Evolutionary conservation across 169 alveolate genomes (phyloP).

Genomic region (Cryptosporidium ryanae): DNA sequence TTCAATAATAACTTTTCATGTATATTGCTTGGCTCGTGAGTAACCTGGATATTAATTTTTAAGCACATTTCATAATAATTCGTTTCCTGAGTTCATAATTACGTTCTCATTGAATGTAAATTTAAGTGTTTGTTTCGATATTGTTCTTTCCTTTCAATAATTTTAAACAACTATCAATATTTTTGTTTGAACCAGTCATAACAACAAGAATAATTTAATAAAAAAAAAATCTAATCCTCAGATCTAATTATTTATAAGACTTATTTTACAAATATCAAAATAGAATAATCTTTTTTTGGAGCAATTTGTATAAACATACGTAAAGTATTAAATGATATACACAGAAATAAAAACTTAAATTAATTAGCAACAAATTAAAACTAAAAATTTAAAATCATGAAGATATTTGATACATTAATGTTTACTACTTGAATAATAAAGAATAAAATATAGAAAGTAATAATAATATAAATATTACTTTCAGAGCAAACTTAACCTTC

Average conservation of each 20-base stretch:
- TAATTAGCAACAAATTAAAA: too few relatives aligned
- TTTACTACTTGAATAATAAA: too few relatives aligned
- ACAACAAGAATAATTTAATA: too few relatives aligned
- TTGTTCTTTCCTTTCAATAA: slow-evolving; percentile 5
- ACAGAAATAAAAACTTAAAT: too few relatives aligned
- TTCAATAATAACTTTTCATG: slow-evolving; percentile 91
- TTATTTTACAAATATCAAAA: too few relatives aligned
- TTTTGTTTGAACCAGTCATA: slow-evolving; percentile 3
- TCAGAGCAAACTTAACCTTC: neutral
- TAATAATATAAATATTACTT: neutral
- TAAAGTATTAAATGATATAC: too few relatives aligned
- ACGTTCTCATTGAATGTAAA: slow-evolving; percentile 83
- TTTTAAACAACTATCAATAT: neutral
- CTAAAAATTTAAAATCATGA: too few relatives aligned
- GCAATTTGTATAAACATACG: too few relatives aligned
- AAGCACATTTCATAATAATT: slow-evolving; percentile 91
- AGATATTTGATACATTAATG: too few relatives aligned
- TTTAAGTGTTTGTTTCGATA: slow-evolving; percentile 26
- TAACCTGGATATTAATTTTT: slow-evolving; percentile 96
- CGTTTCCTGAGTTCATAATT: slow-evolving; percentile 88
- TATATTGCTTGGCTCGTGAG: slow-evolving; percentile 95
- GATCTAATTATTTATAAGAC: too few relatives aligned
- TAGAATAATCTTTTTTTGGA: too few relatives aligned
- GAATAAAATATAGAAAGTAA: neutral
- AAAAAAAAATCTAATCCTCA: too few relatives aligned